Percentiles rank a stretch among this genome's conserved stretches.
phyloP scores from a whole-genome alignment of 192 early-diverging fungal genomes.

The Paraglomus brasilianum region DNA sequence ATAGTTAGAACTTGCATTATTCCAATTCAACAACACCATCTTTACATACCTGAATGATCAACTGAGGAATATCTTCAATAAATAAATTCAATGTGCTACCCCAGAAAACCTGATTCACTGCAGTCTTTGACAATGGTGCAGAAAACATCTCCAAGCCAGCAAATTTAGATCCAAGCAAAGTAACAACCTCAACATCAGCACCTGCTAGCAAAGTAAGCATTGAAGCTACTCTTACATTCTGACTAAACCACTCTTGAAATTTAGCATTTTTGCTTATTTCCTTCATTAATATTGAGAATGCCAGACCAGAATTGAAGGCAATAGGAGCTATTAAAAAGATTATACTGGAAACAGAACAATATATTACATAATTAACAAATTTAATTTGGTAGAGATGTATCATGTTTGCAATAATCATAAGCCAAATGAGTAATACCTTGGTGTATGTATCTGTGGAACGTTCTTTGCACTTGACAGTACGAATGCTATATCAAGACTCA shows the following conservation, averaged over 20 bases:
- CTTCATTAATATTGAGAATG: constrained; percentile 7
- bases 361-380: too few species aligned
- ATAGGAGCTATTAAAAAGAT: constrained; percentile 1
- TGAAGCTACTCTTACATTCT: not conserved
- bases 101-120: constrained; percentile 2
- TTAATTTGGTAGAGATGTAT: not conserved
- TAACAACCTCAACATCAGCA: constrained; percentile 8
- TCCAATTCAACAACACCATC: too few species aligned
- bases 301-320: not conserved
- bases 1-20: not conserved
- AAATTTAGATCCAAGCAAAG: not conserved
- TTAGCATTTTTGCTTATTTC: not conserved
- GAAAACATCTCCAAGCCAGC: constrained; percentile 5
- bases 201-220: constrained; percentile 22
- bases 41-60: constrained; percentile 29
- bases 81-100: constrained; percentile 5
- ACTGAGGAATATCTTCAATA: constrained; percentile 27
- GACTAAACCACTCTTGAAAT: not conserved
- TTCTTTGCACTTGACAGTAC: not conserved
- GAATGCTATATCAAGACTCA: not conserved
- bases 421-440: too few species aligned
- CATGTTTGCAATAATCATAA: too few species aligned
- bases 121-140: constrained; percentile 3
- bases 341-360: constrained; percentile 1
- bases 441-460: not conserved